Evolutionary conservation across 2,329 filamentous ascomycete genomes (phyloP), one percentile per base, ranked within the genome.

Genomic region (Fusarium sp.): DNA sequence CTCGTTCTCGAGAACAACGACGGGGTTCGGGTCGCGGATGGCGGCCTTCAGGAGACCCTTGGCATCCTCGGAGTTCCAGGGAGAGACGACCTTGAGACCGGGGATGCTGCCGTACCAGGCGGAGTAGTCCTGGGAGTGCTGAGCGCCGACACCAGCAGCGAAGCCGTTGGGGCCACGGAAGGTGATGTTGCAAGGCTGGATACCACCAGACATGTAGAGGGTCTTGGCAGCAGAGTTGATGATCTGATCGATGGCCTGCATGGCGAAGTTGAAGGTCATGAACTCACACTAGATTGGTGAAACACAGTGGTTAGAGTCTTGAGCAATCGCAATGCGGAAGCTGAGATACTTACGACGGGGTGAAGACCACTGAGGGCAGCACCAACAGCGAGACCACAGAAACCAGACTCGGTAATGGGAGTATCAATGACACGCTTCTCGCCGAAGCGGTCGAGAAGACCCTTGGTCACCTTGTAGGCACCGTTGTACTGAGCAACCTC

Each of bases 261-360:
- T 99, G 84, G 96, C 95, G 83, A 98, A 98, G 90, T 99, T 99
- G 91, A 97, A 98, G 80, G 96, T 99, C 96, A 99, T 99, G 89
- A 99, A 99, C 87, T 99, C 96, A 90, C 93, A 96, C 94, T 96
- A 68, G 18, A 69, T 23, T 27, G 41, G n/a, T 54, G 23, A 45
- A 60, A 49, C 18, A 58, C 44, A 44, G 45, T 27, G 23, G 46
- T 75, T 45, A 74, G 75, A 52, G 25, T 29, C 29, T 25, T 41
- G 31, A 42, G 69, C 56, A 61, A 64, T 57, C 31, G 15, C 18
- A 35, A 25, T 37, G 18, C n/a, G 16, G 41, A 23, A 39, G 14
- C 31, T 33, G 14, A 46, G 35, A 33, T 62, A 90, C 94, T 88
- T 87, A 97, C 94, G 78, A 99, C 90, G 70, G 96, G 96, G 86